Evolutionary conservation across 495 filamentous ascomycete species (phyloP).

Genomic region (Eremomyces bilateralis): DNA sequence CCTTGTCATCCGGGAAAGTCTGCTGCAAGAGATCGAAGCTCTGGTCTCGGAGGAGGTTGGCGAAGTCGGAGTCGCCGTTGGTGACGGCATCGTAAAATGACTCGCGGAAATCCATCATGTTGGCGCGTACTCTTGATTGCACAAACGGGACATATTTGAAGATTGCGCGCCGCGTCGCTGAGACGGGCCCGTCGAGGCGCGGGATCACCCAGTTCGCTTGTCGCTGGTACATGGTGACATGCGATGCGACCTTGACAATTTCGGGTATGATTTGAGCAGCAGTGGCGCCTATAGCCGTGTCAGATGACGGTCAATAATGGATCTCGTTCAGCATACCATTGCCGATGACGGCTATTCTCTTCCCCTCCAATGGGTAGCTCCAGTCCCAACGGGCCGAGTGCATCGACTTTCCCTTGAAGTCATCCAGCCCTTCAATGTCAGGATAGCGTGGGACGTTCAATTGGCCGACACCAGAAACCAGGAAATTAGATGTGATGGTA

Average conservation of each 20-base stretch:
- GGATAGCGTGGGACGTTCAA: constrained; percentile 38
- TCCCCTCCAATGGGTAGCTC: constrained; percentile 29
- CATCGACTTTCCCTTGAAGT: constrained; percentile 34
- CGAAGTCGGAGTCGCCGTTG: constrained; percentile 17
- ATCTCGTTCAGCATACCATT: constrained; percentile 10
- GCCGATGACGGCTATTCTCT: constrained; percentile 25
- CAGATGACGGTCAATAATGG: neutral
- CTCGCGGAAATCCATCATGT: constrained; percentile 28
- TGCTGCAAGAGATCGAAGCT: constrained; percentile 15
- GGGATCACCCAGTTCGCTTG: constrained; percentile 45
- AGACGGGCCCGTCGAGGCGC: constrained; percentile 23
- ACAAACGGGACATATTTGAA: constrained; percentile 25
- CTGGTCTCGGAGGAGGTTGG: constrained; percentile 16
- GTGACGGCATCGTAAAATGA: constrained; percentile 20
- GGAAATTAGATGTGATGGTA: constrained; percentile 29
- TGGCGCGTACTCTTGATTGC: constrained; percentile 25
- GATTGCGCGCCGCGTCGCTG: constrained; percentile 17
- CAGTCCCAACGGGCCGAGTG: constrained; percentile 27
- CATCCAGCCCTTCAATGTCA: constrained; percentile 31
- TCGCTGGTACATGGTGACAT: constrained; percentile 42
- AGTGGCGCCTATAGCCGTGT: constrained; percentile 29
- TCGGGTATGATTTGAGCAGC: constrained; percentile 50
- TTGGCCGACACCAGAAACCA: constrained; percentile 43
- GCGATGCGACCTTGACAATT: constrained; percentile 31
- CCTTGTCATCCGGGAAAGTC: constrained; percentile 20